Evolutionary conservation across 1,284 basidiomycete species (phyloP), one percentile per base, ranked within the genome.

Genomic region (Tremellales sp.): DNA sequence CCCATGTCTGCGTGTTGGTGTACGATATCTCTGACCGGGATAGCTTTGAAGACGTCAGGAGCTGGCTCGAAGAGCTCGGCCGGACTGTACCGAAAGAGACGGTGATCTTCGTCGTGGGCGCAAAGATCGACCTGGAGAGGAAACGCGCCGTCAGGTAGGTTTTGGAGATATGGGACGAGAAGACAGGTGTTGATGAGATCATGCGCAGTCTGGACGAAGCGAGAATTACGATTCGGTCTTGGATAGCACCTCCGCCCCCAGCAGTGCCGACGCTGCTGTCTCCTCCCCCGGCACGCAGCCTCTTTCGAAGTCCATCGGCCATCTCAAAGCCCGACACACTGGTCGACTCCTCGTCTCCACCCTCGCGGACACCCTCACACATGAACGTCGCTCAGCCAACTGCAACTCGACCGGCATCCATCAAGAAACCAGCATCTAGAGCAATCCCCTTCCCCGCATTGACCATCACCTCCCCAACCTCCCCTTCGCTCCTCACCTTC

Each of bases 41-140:
- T 48, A 88, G 87, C 40, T 94, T 97, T 75, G 81, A 89, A 51
- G 93, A 95, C 70, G 82, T 97, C 53, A 81, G 85, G 53, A 86
- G 86, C 43, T 97, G 94, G 93, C 79, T 97, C 48, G 87, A 92
- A 75, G 91, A 72, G 50, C 50, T 72, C 28, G 54, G 56, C 10
- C 48, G 55, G 47, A 68, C 63, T 25, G 65, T 66, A 5, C 62
- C 66, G 13, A 65, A 65, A 47, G 71, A 72, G 51, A 68, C 68
- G 36, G 56, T 70, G 24, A 66, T 72, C 36, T 69, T 66, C 42
- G 61, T 72, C n/a, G 69, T 70, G 3, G 71, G 69, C 4, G 61
- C 66, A 21, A 72, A 72, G 60, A 53, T 58, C 3, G 70, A 72
- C 45, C 54, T 70, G n/a, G 54, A 51, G 13, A 26, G 31, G 12